phyloP scores from a whole-genome alignment of 208 protist species.

The Porcisia deanei region DNA sequence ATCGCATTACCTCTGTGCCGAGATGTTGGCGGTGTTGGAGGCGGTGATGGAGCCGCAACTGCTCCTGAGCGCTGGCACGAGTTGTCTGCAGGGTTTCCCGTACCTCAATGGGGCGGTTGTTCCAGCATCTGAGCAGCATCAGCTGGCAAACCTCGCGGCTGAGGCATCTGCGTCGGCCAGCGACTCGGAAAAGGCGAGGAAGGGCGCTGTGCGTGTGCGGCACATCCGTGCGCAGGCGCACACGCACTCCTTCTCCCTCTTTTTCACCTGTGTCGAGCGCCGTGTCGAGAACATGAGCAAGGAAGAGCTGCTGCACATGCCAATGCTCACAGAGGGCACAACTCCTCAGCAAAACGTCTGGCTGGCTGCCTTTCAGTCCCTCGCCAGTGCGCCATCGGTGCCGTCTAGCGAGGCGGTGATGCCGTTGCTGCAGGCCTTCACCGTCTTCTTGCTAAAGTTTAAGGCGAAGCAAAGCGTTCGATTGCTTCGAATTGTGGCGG shows the following conservation, averaged over 20 bases:
- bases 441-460: conserved; percentile 88
- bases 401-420: conserved; percentile 67
- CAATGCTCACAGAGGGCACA: conserved; percentile 53
- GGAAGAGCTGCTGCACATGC: conserved; percentile 75
- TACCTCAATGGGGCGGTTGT: conserved; percentile 47
- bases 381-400: conserved; percentile 55
- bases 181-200: conserved; percentile 6
- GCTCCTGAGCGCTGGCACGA: conserved; percentile 66
- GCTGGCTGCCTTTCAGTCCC: conserved; percentile 74
- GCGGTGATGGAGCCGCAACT: conserved; percentile 86
- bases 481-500: conserved; percentile 61
- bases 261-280: conserved; percentile 75
- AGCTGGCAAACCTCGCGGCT: conserved; percentile 16
- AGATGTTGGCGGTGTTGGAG: conserved; percentile 84
- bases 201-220: conserved; percentile 19
- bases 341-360: conserved; percentile 76
- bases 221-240: conserved; percentile 52
- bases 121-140: conserved; percentile 32
- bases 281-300: conserved; percentile 65
- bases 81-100: conserved; percentile 64
- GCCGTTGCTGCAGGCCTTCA: conserved; percentile 81
- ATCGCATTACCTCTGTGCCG: conserved; percentile 68
- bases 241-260: conserved; percentile 74
- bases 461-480: conserved; percentile 76
- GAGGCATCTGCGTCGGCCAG: conserved; percentile 11